phyloP scores from a whole-genome alignment of 1,284 basidiomycete genomes.

The Ustilago shanxiensis region DNA sequence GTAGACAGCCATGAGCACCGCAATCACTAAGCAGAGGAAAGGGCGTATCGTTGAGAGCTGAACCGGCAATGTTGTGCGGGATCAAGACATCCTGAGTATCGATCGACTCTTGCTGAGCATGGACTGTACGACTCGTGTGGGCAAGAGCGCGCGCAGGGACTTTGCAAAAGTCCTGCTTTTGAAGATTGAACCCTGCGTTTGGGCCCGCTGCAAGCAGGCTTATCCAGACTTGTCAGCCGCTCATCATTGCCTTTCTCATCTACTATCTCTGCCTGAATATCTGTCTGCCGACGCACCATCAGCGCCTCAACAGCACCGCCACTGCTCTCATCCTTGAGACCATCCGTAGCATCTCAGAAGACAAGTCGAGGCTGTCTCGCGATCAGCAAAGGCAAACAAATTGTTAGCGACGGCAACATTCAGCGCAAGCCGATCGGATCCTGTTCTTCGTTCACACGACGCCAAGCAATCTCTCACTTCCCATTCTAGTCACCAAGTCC shows the following conservation, averaged over 20 bases:
- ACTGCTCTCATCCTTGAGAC: background rate
- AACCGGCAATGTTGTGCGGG: background rate
- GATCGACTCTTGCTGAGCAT: background rate
- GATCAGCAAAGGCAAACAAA: background rate
- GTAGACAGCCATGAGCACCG: background rate
- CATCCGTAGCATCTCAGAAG: no score
- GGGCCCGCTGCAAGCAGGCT: constrained; percentile 16
- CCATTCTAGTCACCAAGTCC: background rate
- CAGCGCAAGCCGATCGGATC: background rate
- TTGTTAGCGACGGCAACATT: background rate
- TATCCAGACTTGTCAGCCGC: background rate
- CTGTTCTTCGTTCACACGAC: background rate
- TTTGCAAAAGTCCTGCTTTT: background rate
- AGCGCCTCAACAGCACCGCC: background rate
- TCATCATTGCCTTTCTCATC: constrained; percentile 9
- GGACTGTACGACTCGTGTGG: constrained; percentile 24
- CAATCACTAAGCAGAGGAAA: background rate
- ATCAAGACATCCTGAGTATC: background rate
- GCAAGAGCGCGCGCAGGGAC: constrained; percentile 19
- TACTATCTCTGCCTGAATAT: background rate
- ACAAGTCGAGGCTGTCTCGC: background rate
- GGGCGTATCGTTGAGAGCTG: background rate
- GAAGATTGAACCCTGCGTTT: constrained; percentile 38
- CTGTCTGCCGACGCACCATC: no score
- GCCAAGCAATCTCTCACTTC: background rate